Conservation (phyloP, 371 early-diverging fungal species). For the Mucor circinelloides region DNA sequence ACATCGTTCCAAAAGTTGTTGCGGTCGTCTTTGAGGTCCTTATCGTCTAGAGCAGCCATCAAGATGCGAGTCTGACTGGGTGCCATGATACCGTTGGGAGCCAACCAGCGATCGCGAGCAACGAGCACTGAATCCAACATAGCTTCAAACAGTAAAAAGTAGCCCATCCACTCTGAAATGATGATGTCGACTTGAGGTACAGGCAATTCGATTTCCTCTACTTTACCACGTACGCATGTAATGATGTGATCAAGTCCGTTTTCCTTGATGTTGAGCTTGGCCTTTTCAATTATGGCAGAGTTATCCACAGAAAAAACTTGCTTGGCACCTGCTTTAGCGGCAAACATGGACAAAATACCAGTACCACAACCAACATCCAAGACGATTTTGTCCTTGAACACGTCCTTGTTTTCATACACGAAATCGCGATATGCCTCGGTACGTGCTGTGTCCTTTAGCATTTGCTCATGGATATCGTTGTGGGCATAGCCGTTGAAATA, state of each 20-base stretch:
- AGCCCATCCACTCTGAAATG: constrained; percentile 94
- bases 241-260: constrained; percentile 78
- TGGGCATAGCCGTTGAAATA: constrained; percentile 88
- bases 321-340: constrained; percentile 77
- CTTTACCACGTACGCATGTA: constrained; percentile 73
- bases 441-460: constrained; percentile 79
- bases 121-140: constrained; percentile 90
- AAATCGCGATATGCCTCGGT: constrained; percentile 90
- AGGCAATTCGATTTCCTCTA: constrained; percentile 84
- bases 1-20: constrained; percentile 88
- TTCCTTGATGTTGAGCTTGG: constrained; percentile 75
- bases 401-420: constrained; percentile 90
- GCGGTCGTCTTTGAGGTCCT: constrained; percentile 74
- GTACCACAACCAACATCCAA: constrained; percentile 99
- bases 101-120: constrained; percentile 82
- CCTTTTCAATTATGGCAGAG: constrained; percentile 83
- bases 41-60: constrained; percentile 78
- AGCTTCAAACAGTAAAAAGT: constrained; percentile 85
- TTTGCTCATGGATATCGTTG: constrained; percentile 69
- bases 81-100: constrained; percentile 66
- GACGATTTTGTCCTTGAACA: constrained; percentile 96
- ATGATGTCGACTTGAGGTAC: constrained; percentile 85
- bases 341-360: constrained; percentile 97
- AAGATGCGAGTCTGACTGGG: constrained; percentile 84
- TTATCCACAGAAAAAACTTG: constrained; percentile 85